These are phyloP conservation scores for Pseudovirgaria hyperparasitica DNA, from an alignment of 2,329 filamentous ascomycete genomes.

Conservation along the genomic window DNA sequence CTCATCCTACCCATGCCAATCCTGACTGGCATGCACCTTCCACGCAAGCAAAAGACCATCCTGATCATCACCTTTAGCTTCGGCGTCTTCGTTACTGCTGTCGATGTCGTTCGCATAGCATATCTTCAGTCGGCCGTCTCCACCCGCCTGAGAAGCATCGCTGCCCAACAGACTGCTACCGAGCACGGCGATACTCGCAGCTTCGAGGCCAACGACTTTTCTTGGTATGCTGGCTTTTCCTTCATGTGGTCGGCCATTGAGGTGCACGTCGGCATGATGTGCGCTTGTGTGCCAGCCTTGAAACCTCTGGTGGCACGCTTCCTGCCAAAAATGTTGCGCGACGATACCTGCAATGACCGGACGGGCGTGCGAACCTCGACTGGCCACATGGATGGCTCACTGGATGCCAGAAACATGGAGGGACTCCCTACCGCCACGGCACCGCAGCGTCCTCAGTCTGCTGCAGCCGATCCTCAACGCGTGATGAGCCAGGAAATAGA, in stretches of 20 bases:
- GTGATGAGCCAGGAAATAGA: conserved; percentile 17
- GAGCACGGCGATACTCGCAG: conserved; percentile 22
- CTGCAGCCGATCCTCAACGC: conserved; percentile 4
- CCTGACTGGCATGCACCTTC: conserved; percentile 72
- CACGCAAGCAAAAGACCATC: conserved; percentile 75
- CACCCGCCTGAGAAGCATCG: conserved; percentile 31
- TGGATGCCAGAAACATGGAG: conserved; percentile 6
- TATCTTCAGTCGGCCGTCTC: conserved; percentile 65
- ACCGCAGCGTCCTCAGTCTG: conserved; percentile 12
- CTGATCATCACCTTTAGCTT: conserved; percentile 75
- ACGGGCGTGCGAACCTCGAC: conserved; percentile 9
- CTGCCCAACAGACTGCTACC: conserved; percentile 11
- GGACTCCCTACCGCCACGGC: conserved; percentile 13
- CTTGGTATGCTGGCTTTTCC: conserved; percentile 65
- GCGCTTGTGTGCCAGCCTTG: conserved; percentile 81
- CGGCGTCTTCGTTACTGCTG: conserved; percentile 74
- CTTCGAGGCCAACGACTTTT: conserved; percentile 36
- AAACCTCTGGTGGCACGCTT: conserved; percentile 68
- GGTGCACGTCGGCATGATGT: conserved; percentile 81
- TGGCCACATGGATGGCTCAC: conserved; percentile 15
- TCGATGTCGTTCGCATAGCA: conserved; percentile 81
- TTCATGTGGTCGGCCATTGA: conserved; percentile 94
- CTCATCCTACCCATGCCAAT: conserved; percentile 81
- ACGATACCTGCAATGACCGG: conserved; percentile 23
- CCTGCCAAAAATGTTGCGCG: conserved; percentile 43